A percentile compares a stretch with the other conserved stretches of the same genome.
Conservation (phyloP, 2,329 filamentous ascomycete genomes). For the Talaromyces sp. region DNA sequence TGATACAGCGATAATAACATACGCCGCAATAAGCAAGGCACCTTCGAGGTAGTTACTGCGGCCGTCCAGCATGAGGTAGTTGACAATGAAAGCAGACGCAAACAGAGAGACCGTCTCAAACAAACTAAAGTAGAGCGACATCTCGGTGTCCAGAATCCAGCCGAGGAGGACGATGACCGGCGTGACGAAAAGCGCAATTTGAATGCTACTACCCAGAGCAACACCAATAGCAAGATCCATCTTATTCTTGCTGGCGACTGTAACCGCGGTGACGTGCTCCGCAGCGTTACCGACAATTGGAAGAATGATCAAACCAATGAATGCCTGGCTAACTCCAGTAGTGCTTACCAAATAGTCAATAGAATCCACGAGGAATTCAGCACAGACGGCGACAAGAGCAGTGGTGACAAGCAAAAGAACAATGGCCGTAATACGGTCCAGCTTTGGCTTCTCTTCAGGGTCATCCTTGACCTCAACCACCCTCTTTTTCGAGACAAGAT, state of each 20-base stretch:
- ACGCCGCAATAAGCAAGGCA: constrained; percentile 60
- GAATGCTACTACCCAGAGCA: constrained; percentile 67
- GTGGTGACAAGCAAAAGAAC: constrained; percentile 63
- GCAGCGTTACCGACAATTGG: constrained; percentile 72
- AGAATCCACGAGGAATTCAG: constrained; percentile 67
- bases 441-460: constrained; percentile 26
- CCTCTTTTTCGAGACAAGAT: constrained; percentile 32
- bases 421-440: constrained; percentile 49
- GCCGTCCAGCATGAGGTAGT: constrained; percentile 81
- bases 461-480: constrained; percentile 46
- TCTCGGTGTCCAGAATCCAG: constrained; percentile 65
- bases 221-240: constrained; percentile 73
- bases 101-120: constrained; percentile 89
- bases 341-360: constrained; percentile 63
- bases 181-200: constrained; percentile 69
- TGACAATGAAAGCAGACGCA: constrained; percentile 79
- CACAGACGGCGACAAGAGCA: constrained; percentile 64
- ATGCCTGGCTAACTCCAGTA: constrained; percentile 58
- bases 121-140: constrained; percentile 79
- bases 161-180: constrained; percentile 69
- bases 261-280: constrained; percentile 70
- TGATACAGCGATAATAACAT: constrained; percentile 64
- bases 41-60: constrained; percentile 86
- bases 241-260: constrained; percentile 70
- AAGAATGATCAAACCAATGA: constrained; percentile 69